These are phyloP conservation scores for Penicillium sp. DNA, from an alignment of 2,329 filamentous ascomycete genomes.

Conservation along the genomic window DNA sequence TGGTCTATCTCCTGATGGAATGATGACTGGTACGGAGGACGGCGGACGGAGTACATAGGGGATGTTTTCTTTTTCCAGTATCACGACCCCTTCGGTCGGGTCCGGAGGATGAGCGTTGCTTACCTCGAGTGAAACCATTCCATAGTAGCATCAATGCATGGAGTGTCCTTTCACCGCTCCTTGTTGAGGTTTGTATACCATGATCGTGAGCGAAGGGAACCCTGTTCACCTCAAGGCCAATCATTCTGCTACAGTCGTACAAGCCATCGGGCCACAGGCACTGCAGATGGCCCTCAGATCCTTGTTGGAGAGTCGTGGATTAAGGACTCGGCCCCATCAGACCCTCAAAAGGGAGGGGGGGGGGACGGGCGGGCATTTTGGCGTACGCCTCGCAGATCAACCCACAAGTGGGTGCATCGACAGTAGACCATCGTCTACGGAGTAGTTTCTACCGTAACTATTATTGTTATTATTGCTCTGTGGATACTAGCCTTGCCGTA, in stretches of 20 bases:
- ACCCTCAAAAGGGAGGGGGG: background rate
- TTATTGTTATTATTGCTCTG: background rate
- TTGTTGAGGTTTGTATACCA: constrained; percentile 7
- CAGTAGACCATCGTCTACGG: background rate
- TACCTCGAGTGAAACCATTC: background rate
- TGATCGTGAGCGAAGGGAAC: background rate
- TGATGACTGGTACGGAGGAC: background rate
- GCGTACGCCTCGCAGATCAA: constrained; percentile 1
- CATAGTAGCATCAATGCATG: constrained; percentile 1
- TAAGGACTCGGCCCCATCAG: constrained; percentile 6
- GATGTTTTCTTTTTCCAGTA: background rate
- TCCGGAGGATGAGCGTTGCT: background rate
- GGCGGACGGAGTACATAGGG: no score
- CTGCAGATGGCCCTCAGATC: constrained; percentile 17
- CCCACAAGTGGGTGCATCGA: background rate
- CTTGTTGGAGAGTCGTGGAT: constrained; percentile 3
- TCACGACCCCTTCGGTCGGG: background rate
- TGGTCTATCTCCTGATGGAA: background rate
- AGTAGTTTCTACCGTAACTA: background rate
- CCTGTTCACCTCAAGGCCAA: background rate
- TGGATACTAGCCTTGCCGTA: background rate
- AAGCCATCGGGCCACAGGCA: constrained; percentile 8
- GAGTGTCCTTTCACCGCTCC: constrained; percentile 13
- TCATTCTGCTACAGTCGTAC: constrained; percentile 11
- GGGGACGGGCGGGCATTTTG: background rate